Conservation (phyloP, 2,329 filamentous ascomycete genomes). For the Penicillium frequentans region DNA sequence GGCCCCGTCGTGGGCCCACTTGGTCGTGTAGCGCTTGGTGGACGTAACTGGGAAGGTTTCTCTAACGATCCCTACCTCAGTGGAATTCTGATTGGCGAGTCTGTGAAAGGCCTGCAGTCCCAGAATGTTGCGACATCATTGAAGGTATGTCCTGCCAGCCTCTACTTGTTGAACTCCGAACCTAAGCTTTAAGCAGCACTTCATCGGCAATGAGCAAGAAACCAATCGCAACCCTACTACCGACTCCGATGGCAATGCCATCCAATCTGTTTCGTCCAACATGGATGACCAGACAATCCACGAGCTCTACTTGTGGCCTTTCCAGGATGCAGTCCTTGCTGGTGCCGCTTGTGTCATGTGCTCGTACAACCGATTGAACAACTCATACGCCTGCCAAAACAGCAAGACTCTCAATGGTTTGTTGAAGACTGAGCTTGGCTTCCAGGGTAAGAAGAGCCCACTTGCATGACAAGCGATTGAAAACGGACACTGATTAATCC, state of each 20-base stretch:
- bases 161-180: neutral
- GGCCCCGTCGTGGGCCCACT: constrained; percentile 45
- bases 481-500: neutral
- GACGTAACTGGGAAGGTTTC: constrained; percentile 53
- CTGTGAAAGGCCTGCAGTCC: constrained; percentile 48
- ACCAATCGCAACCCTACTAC: constrained; percentile 22
- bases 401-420: constrained; percentile 73
- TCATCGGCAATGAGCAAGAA: constrained; percentile 63
- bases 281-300: constrained; percentile 66
- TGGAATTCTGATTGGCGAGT: constrained; percentile 44
- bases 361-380: constrained; percentile 65
- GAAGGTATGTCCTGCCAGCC: constrained; percentile 13
- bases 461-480: neutral
- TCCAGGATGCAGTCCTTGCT: constrained; percentile 60
- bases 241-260: constrained; percentile 5
- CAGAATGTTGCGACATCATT: constrained; percentile 44
- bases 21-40: constrained; percentile 32
- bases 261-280: constrained; percentile 57
- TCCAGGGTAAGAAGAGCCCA: constrained; percentile 46
- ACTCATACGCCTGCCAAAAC: constrained; percentile 78
- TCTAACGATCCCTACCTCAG: constrained; percentile 50
- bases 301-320: constrained; percentile 67
- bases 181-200: constrained; percentile 47
- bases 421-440: constrained; percentile 76
- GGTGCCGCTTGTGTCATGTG: constrained; percentile 64